Evolutionary conservation across 1,284 basidiomycete species (phyloP).

Genomic region (Porodaedalea pini): DNA sequence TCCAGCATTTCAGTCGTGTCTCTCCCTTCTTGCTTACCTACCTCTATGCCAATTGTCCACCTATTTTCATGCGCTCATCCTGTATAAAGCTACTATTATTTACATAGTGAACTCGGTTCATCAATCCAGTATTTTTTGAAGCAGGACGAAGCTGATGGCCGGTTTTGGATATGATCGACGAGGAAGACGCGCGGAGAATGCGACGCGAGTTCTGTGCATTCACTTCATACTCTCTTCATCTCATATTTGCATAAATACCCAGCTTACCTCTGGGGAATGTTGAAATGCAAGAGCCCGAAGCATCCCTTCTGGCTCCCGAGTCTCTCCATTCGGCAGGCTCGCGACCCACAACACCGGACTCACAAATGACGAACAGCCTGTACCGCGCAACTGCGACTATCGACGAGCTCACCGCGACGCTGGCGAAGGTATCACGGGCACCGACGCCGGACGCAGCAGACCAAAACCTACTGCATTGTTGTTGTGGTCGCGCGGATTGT

Average conservation of each 20-base stretch:
- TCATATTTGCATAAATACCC: background rate
- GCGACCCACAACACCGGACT: conserved; percentile 47
- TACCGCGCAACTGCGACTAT: conserved; percentile 48
- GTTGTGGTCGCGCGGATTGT: conserved; percentile 64
- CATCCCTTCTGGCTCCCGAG: background rate
- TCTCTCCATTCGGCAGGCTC: conserved; percentile 18
- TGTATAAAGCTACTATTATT: too few species aligned
- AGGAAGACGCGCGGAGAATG: background rate
- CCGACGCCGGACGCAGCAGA: conserved; percentile 57
- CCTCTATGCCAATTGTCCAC: too few species aligned
- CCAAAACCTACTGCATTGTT: conserved; percentile 49
- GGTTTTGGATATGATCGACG: background rate
- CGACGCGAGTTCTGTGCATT: background rate
- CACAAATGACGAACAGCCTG: conserved; percentile 53
- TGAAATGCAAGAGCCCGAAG: conserved; percentile 2
- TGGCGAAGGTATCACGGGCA: conserved; percentile 65
- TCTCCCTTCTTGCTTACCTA: too few species aligned
- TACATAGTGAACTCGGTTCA: background rate
- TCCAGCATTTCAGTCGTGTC: too few species aligned
- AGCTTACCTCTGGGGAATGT: conserved; percentile 1
- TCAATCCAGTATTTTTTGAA: background rate
- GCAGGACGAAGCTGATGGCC: background rate
- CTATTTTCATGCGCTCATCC: too few species aligned
- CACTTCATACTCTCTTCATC: conserved; percentile 8
- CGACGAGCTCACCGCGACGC: conserved; percentile 70